Base-by-base conservation (phyloP, 495 filamentous ascomycete genomes). In the Aspergillus avenaceus region DNA sequence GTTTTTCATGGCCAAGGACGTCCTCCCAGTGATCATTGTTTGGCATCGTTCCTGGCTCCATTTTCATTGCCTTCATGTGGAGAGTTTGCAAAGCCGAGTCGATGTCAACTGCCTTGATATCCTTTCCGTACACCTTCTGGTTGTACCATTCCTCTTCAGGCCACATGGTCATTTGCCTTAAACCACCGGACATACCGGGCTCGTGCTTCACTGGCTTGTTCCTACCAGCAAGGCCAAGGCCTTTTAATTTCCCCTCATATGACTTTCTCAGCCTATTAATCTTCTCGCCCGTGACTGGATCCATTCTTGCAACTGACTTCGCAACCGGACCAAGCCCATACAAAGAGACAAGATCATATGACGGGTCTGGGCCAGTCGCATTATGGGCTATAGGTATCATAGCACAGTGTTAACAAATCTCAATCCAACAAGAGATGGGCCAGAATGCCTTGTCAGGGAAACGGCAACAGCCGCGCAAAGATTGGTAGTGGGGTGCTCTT, bases 231-330 rank as follows among this genome's bases (percentile, higher is more conserved):
- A 90, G 65, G 19, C 74, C 75, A 18, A 87, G 55, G 7, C 69
- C 70, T 57, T 84, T 84, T 56, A 87, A 70, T 56, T 87, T 82
- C 41, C 81, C 81, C 58, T 88, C 84, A 62, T 88, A 90, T 13
- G 84, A 86, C 61, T 88, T 88, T 47, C 86, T 71, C 26, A 90
- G 71, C 54, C 83, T 81, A 58, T 88, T 88, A 58, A 84, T 85
- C 66, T 88, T 89, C 54, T 83, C 82, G 32, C 83, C 84, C 5
- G 81, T 85, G 4, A 71, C 63, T 4, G 83, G 79, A 62, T 90
- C 83, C 42, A 72, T 74, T 46, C 86, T 72, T 42, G 82, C 83
- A 47, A 88, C 84, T 42, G 75, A 81, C 50, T 78, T 75, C 41
- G 82, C 84, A 46, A 88, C 67, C 41, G 71, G 58, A 45, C 79